These are phyloP conservation scores for Talaromyces proteolyticus DNA, from an alignment of 495 filamentous ascomycete species.

Conservation along the genomic window DNA sequence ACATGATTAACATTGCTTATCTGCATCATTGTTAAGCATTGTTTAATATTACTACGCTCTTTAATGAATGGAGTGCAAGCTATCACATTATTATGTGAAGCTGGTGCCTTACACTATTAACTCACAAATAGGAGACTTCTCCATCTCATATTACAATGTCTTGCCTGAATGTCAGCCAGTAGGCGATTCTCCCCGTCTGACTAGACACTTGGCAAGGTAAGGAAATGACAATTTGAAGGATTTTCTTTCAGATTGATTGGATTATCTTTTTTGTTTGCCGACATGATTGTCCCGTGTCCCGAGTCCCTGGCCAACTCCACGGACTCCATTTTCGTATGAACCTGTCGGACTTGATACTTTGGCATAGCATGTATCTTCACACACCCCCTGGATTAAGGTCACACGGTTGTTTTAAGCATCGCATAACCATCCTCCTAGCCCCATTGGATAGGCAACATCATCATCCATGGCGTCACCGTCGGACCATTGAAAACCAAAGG, in stretches of 20 bases:
- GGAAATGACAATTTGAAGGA: not conserved
- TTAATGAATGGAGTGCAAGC: too few relatives aligned
- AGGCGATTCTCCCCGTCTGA: too few relatives aligned
- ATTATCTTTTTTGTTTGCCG: slow-evolving; percentile 4
- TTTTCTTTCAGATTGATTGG: slow-evolving; percentile 1
- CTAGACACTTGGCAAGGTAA: too few relatives aligned
- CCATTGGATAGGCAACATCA: not conserved
- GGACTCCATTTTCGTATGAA: not conserved
- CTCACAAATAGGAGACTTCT: too few relatives aligned
- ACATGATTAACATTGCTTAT: too few relatives aligned
- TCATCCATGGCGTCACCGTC: not conserved
- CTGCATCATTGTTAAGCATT: too few relatives aligned
- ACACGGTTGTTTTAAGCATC: not conserved
- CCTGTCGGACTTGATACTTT: not conserved
- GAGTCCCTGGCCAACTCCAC: not conserved
- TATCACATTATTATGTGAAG: too few relatives aligned
- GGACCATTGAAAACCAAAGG: slow-evolving; percentile 12
- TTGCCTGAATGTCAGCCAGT: too few relatives aligned
- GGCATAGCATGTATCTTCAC: not conserved
- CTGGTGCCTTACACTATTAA: too few relatives aligned
- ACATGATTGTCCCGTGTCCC: not conserved
- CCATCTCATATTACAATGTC: too few relatives aligned
- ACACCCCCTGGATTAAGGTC: not conserved
- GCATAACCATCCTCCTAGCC: not conserved
- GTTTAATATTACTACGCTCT: too few relatives aligned